Base-by-base conservation (phyloP, 2,329 filamentous ascomycete genomes). In the Ophiognomonia clavigignenti-juglandacearum region DNA sequence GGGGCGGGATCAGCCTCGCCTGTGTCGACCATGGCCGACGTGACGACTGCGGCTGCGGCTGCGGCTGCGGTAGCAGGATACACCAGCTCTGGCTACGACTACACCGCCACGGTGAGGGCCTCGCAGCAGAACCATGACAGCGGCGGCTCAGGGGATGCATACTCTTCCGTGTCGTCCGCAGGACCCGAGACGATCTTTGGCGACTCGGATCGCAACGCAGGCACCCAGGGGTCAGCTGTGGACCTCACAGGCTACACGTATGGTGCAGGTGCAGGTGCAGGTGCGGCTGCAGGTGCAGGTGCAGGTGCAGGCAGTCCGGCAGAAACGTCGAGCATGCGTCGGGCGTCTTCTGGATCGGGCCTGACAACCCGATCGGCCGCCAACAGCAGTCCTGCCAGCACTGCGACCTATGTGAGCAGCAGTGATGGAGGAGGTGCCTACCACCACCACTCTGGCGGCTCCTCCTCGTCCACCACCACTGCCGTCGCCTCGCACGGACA, bases 181-280 rank as follows among this genome's bases (percentile, higher is more conserved):
- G 47, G 35, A 3, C 45, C 37, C 29, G 57, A 61, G 20, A 41
- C 48, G 26, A 56, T 61, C 9, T 61, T 62, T 34, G 47, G 48
- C 34, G 59, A 62, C 29, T 53, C 57, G 11, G 56, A 60, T 14
- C 59, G 57, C 41, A 56, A 51, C 41, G 39, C 59, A 6, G 53
- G 56, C 29, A 56, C 53, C 29, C 57, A 61, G 24, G 57, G 58
- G 4, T 39, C 59, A 11, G 56, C 50, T 7, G 55, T 60, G 16
- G 59, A 61, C 35, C 45, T 60, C 34, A 44, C 37, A 29, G 44
- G 45, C 4, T 62, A 62, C 45, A 59, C 58, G 3, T 52, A 60
- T 24, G 54, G 58, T 4, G 39, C n/a, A n/a, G n/a, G n/a, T n/a
- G n/a, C n/a, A n/a, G n/a, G n/a, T n/a, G n/a, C n/a, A n/a, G n/a